Conservation (phyloP, 768 basidiomycete species). For the Tricholoma hemisulphureum region DNA sequence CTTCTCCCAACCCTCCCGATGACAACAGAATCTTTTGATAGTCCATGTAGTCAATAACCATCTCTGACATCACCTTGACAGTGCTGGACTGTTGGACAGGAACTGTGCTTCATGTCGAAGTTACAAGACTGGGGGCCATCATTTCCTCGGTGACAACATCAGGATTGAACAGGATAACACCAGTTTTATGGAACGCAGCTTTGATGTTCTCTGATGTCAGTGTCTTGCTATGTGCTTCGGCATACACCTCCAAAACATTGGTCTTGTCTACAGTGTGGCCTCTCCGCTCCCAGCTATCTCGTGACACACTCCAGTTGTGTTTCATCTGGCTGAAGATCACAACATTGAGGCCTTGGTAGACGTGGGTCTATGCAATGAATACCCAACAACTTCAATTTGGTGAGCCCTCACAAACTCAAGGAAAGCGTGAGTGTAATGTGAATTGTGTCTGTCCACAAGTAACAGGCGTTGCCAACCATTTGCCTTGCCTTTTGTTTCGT, state of each 20-base stretch:
- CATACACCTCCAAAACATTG: slow-evolving; percentile 9
- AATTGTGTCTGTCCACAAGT: too few species aligned
- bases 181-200: slow-evolving; percentile 23
- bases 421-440: too few species aligned
- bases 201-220: slow-evolving; percentile 15
- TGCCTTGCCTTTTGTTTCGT: too few species aligned
- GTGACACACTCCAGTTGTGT: too few species aligned
- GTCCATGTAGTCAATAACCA: neutral
- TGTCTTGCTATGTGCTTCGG: slow-evolving; percentile 11
- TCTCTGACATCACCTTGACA: slow-evolving; percentile 4
- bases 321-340: too few species aligned
- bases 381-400: too few species aligned
- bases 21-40: neutral
- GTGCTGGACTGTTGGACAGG: slow-evolving; percentile 14
- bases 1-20: too few species aligned
- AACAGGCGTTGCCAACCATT: too few species aligned
- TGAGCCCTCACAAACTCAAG: too few species aligned
- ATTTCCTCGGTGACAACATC: slow-evolving; percentile 14
- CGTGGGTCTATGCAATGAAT: too few species aligned
- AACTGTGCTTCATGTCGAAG: slow-evolving; percentile 11
- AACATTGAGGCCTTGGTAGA: too few species aligned
- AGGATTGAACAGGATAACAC: slow-evolving; percentile 25
- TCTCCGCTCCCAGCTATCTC: neutral
- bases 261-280: neutral
- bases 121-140: slow-evolving; percentile 25